These are phyloP conservation scores for Manihot esculenta DNA, from an alignment of 441 rosid species.

Conservation along the genomic window DNA sequence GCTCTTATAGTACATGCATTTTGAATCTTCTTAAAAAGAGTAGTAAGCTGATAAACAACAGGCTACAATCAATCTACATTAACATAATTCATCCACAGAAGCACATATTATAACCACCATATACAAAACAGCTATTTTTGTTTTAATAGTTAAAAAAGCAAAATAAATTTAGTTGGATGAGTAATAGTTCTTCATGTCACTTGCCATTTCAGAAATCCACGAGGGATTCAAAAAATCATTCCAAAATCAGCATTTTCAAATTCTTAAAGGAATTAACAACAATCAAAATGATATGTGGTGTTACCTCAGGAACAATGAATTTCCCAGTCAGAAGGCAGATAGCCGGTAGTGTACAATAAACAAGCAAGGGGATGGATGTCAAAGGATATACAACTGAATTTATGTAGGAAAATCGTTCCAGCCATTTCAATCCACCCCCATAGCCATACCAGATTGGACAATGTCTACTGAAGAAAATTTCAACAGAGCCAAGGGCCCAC, in stretches of 20 bases:
- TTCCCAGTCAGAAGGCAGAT: constrained; percentile 96
- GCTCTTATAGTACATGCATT: background rate
- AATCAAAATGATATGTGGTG: background rate
- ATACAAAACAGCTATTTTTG: background rate
- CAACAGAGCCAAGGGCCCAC: constrained; percentile 98
- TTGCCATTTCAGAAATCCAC: background rate
- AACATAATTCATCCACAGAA: background rate
- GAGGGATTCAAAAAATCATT: background rate
- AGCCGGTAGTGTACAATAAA: constrained; percentile 89
- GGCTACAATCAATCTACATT: background rate
- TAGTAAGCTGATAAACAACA: background rate
- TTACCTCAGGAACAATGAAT: constrained; percentile 91
- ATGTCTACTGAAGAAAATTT: constrained; percentile 94
- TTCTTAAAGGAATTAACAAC: background rate
- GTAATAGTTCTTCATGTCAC: background rate
- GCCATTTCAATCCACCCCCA: constrained; percentile 84
- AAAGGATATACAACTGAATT: constrained; percentile 89
- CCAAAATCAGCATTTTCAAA: background rate
- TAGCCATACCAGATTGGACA: constrained; percentile 99
- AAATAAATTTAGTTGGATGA: background rate
- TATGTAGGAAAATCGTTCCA: constrained; percentile 94
- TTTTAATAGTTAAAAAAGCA: background rate
- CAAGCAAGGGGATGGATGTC: constrained; percentile 88
- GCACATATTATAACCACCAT: background rate
- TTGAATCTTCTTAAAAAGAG: constrained; percentile 9